phyloP scores from a whole-genome alignment of 163 green algal species.

The Prototheca stagnorum region DNA sequence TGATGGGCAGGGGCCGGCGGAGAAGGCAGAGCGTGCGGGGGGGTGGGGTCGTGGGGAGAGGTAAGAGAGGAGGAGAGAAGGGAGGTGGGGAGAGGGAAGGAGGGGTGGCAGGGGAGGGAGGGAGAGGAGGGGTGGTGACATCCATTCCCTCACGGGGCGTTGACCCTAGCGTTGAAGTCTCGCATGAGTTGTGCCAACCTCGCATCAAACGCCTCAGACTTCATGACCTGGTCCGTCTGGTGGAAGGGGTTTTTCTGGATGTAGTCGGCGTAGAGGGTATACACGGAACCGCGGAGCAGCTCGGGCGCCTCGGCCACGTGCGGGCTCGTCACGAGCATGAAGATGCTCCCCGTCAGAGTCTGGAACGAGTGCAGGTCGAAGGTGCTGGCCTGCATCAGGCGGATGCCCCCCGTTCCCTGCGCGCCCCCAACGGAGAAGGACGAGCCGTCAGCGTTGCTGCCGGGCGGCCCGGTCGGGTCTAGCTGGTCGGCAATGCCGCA shows the following conservation, averaged over 20 bases:
- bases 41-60: too few species aligned
- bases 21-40: neutral
- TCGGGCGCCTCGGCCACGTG: conserved; percentile 41
- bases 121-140: too few species aligned
- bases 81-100: neutral
- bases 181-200: conserved; percentile 17
- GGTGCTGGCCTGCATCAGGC: conserved; percentile 74
- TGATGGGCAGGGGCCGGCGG: neutral
- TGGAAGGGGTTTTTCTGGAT: conserved; percentile 98
- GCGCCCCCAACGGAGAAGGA: too few species aligned
- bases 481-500: conserved; percentile 70
- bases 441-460: too few species aligned
- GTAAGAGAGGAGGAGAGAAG: neutral
- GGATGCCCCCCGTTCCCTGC: conserved; percentile 59
- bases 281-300: conserved; percentile 74
- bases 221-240: conserved; percentile 87
- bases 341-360: conserved; percentile 78
- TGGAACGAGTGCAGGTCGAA: conserved; percentile 93
- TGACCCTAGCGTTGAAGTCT: conserved; percentile 20
- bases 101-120: too few species aligned
- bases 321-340: conserved; percentile 71
- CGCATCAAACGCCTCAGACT: conserved; percentile 82
- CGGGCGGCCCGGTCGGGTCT: too few species aligned
- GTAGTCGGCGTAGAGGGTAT: conserved; percentile 88
- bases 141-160: neutral